phyloP scores from a whole-genome alignment of 2,329 filamentous ascomycete genomes.

The Colletotrichum paranaense region DNA sequence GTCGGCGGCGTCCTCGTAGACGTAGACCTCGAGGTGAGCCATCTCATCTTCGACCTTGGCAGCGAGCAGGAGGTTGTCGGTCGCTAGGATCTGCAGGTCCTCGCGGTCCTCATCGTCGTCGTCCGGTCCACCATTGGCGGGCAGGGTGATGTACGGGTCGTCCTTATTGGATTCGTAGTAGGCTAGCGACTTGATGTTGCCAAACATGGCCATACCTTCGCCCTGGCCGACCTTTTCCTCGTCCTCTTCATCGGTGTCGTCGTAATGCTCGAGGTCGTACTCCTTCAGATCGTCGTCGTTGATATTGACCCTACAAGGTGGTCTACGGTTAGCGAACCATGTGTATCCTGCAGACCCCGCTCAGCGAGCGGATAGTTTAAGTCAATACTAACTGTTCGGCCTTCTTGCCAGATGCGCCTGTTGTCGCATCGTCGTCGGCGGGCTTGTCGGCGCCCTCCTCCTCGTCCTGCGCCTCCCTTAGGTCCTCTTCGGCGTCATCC shows the following conservation, averaged over 20 bases:
- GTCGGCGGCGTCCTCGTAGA: constrained; percentile 94
- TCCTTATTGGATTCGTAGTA: constrained; percentile 96
- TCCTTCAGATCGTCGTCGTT: constrained; percentile 93
- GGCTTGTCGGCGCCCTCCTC: constrained; percentile 35
- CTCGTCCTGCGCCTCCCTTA: constrained; percentile 74
- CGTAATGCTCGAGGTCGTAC: constrained; percentile 96
- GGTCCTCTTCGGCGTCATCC: constrained; percentile 90
- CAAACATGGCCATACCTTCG: constrained; percentile 90
- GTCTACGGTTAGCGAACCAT: constrained; percentile 35
- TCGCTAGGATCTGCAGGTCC: constrained; percentile 91
- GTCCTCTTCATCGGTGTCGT: constrained; percentile 78
- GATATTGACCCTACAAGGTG: constrained; percentile 60
- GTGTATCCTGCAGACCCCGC: neutral
- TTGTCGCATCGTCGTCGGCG: constrained; percentile 37
- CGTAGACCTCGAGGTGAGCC: constrained; percentile 95
- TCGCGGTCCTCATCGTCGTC: constrained; percentile 91
- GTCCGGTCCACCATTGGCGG: constrained; percentile 72
- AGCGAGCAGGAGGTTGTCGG: constrained; percentile 91
- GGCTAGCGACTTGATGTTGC: constrained; percentile 90
- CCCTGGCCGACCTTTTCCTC: constrained; percentile 57
- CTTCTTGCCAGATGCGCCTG: constrained; percentile 40
- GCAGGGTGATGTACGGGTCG: constrained; percentile 95
- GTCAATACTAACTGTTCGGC: constrained; percentile 45
- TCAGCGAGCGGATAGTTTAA: neutral
- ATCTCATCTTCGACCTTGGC: constrained; percentile 98